Base-by-base conservation (phyloP, 345 rosid genomes). In the Clarkia xantiana region DNA sequence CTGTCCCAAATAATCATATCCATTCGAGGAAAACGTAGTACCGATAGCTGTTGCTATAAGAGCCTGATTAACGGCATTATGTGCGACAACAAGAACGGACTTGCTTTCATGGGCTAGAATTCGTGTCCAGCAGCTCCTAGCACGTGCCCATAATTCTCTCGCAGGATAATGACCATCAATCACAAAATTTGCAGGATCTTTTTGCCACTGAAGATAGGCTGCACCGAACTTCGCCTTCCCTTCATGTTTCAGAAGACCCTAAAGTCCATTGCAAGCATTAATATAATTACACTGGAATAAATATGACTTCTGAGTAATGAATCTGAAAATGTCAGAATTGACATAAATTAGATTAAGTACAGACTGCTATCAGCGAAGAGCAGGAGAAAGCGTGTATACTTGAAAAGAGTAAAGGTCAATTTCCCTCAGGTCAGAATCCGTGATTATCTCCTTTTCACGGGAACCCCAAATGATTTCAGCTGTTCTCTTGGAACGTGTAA, bases 51-150 rank as follows among this genome's bases (percentile, higher is more conserved):
- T 79, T 11, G 86, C 90, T 65, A 86, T 55, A 52, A 90, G 95
- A 67, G 91, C 95, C 66, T 86, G 97, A 53, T 86, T 83, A 60
- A 86, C 81, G 63, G 95, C 97, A 68, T 90, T 90, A 70, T 90
- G 97, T 61, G 95, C 95, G 62, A 86, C 97, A 70, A 90, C 86
- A 50, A 90, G 97, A 76, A 79, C 73, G 42, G 86, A 90, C 57
- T 62, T 68, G 71, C 91, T 79, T 49, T 79, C 86, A 56, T 90
- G 91, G 23, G 73, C 70, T 58, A 86, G 78, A 22, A 90, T 75
- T 55, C 58, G 62, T 34, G 48, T 40, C 97, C 97, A 85, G 60
- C 84, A 80, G 62, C 55, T 81, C 44, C 76, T 62, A 44, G 79
- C 95, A 36, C 95, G 85, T 3, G 59, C 78, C 95, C 95, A 90